Conservation (phyloP, 1,284 basidiomycete species). For the Rhizoctonia solani region DNA sequence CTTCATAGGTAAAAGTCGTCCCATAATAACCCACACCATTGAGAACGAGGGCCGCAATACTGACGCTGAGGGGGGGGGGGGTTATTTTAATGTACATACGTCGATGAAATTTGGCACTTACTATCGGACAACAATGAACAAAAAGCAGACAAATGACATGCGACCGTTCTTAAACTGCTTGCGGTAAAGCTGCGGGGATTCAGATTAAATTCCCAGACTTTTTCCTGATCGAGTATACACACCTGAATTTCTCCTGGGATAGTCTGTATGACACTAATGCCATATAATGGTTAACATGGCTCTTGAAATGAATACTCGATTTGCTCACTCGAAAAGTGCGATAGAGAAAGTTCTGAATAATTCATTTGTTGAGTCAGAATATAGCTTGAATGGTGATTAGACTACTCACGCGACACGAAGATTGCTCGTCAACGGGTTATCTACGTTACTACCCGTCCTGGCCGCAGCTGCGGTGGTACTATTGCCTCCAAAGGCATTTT, state of each 20-base stretch:
- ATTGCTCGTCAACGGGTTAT: constrained; percentile 6
- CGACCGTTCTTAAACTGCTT: constrained; percentile 22
- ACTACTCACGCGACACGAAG: constrained; percentile 26
- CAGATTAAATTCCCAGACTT: background rate
- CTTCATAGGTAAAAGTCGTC: constrained; percentile 5
- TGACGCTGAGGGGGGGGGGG: background rate
- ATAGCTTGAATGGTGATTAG: background rate
- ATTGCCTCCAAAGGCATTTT: too few relatives aligned
- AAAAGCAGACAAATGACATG: constrained; percentile 18
- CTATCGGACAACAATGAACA: constrained; percentile 31
- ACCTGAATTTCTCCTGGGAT: constrained; percentile 32
- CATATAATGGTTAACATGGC: background rate
- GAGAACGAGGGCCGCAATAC: constrained; percentile 20
- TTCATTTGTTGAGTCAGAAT: background rate
- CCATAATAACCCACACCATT: constrained; percentile 25
- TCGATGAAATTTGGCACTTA: background rate
- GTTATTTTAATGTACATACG: background rate
- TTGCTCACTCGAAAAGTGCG: constrained; percentile 27
- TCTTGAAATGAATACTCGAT: background rate
- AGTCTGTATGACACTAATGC: constrained; percentile 17
- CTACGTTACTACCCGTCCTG: constrained; percentile 15
- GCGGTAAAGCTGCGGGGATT: constrained; percentile 13
- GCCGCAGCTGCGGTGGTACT: background rate
- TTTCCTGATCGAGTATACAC: background rate
- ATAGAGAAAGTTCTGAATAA: constrained; percentile 27